Base-by-base conservation (phyloP, 305 asterid genomes). In the Striga hermonthica region DNA sequence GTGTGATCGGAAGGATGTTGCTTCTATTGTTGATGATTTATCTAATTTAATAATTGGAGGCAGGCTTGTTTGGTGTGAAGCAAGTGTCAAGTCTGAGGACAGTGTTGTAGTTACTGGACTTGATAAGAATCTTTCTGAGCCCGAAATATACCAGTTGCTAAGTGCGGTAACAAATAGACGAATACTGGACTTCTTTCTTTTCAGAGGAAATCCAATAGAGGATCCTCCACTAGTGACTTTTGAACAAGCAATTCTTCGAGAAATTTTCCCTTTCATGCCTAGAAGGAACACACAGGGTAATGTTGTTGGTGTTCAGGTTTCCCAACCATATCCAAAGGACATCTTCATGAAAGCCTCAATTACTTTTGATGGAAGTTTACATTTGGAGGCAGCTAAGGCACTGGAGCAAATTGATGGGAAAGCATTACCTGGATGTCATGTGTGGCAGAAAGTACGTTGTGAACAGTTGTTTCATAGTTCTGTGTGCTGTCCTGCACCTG, bases 331-430 rank as follows among this genome's bases (percentile, higher is more conserved):
- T 60, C 81, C 77, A 10, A 80, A 72, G 49, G 92, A 84, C 64
- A 5, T 9, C 69, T 86, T 65, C 69, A 78, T 82, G 86, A 81
- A 74, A 80, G 97, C 99, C 65, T 1, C 67, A 2, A 80, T 93
- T 49, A 82, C 74, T 61, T 90, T 93, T 72, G 95, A 93, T 71
- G 95, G 91, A 57, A 82, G 78, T 75, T 78, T 90, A 62, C 95
- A 87, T 78, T 78, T 84, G 81, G 97, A 88, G 80, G 99, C 95
- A 28, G 99, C 97, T 22, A 81, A 66, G 79, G 96, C 97, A 36
- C 78, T 93, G 76, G 95, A 93, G 74, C 86, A 85, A 36, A 74
- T 93, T 31, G 72, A 82, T 16, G 97, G 95, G 61, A 84, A 79
- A 77, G 94, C 76, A 50, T 76, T 93, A 60, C 91, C 86, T 43